Evolutionary conservation across 805 yeast genomes (phyloP).

Genomic region (Nakazawaea ernobii): DNA sequence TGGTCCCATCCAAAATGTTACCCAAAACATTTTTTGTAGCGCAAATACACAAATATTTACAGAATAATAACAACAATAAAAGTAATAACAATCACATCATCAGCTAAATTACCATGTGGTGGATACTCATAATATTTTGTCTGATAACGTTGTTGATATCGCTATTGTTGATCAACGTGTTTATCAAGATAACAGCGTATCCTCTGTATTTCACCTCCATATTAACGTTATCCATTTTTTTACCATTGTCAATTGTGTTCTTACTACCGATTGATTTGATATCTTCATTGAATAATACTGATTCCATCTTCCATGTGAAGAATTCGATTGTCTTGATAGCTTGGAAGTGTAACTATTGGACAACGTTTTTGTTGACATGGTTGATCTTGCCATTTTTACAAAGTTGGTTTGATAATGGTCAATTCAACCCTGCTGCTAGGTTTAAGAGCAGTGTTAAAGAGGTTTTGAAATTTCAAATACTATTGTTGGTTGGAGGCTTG

Average conservation of each 20-base stretch:
- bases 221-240: constrained; percentile 54
- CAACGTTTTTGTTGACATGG: constrained; percentile 79
- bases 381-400: constrained; percentile 64
- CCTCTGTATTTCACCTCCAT: constrained; percentile 41
- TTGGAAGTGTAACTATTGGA: constrained; percentile 80
- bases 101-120: constrained; percentile 11
- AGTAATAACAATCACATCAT: neutral
- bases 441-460: constrained; percentile 51
- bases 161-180: constrained; percentile 28
- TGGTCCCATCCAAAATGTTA: too few relatives aligned
- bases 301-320: constrained; percentile 39
- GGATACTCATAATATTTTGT: constrained; percentile 21
- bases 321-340: constrained; percentile 42
- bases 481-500: constrained; percentile 46
- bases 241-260: constrained; percentile 71
- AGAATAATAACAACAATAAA: neutral
- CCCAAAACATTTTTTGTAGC: too few relatives aligned
- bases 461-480: constrained; percentile 56
- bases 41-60: neutral
- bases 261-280: constrained; percentile 72
- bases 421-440: constrained; percentile 39
- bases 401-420: constrained; percentile 68
- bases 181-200: constrained; percentile 26
- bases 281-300: constrained; percentile 34
- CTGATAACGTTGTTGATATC: constrained; percentile 25